phyloP scores from a whole-genome alignment of 1,139 yeast genomes.

The Chernovozyma sophiae-reginae region DNA sequence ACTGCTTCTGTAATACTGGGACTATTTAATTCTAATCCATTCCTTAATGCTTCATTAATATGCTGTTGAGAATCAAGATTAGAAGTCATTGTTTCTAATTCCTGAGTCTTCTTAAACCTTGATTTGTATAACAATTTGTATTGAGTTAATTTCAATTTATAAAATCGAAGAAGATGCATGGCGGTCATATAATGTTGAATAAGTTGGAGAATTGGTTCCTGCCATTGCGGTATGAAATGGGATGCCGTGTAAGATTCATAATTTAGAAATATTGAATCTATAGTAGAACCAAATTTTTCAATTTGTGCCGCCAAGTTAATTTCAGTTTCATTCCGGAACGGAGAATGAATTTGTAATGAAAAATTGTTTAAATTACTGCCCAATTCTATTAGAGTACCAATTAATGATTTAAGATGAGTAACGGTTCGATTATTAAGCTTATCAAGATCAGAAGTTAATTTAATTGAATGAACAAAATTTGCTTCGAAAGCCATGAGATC shows the following conservation, averaged over 20 bases:
- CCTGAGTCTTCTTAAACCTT: slow-evolving; percentile 39
- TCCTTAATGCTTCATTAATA: slow-evolving; percentile 19
- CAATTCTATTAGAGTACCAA: slow-evolving; percentile 34
- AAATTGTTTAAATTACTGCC: slow-evolving; percentile 48
- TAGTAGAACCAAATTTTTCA: slow-evolving; percentile 45
- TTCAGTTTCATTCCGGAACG: slow-evolving; percentile 16
- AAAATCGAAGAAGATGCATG: slow-evolving; percentile 38
- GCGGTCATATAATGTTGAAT: slow-evolving; percentile 38
- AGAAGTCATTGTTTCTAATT: slow-evolving; percentile 24
- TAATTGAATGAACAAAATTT: slow-evolving; percentile 32
- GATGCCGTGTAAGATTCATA: slow-evolving; percentile 36
- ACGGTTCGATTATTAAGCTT: slow-evolving; percentile 30
- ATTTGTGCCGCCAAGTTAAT: slow-evolving; percentile 13
- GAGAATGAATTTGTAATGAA: slow-evolving; percentile 36
- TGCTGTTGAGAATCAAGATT: slow-evolving; percentile 15
- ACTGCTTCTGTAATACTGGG: slow-evolving; percentile 41
- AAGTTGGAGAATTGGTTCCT: slow-evolving; percentile 42
- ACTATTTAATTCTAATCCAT: slow-evolving; percentile 29
- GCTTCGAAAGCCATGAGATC: slow-evolving; percentile 33
- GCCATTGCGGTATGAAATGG: slow-evolving; percentile 41
- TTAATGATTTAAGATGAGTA: slow-evolving; percentile 27
- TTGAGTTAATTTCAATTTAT: slow-evolving; percentile 44
- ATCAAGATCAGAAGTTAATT: slow-evolving; percentile 29
- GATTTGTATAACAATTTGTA: slow-evolving; percentile 39
- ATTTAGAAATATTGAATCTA: slow-evolving; percentile 39